Evolutionary conservation across 2,329 filamentous ascomycete species (phyloP).

Genomic region (Pleomassaria siparia): DNA sequence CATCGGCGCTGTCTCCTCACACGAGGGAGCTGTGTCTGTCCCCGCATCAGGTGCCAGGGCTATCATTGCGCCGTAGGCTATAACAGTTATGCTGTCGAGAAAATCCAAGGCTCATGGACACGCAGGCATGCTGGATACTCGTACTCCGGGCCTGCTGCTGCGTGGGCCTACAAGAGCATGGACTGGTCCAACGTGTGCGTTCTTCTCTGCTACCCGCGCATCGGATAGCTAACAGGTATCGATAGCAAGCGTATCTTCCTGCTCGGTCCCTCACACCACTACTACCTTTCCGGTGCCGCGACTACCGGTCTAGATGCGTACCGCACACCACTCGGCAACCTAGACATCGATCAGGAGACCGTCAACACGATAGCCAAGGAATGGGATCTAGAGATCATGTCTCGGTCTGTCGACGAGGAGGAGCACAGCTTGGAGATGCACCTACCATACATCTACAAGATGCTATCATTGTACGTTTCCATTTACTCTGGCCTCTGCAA

Average conservation of each 20-base stretch:
- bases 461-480: slow-evolving; percentile 54
- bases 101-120: slow-evolving; percentile 29
- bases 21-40: slow-evolving; percentile 47
- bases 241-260: slow-evolving; percentile 82
- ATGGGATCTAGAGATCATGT: slow-evolving; percentile 55
- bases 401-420: slow-evolving; percentile 65
- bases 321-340: slow-evolving; percentile 71
- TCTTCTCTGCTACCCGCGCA: not conserved
- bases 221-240: slow-evolving; percentile 1
- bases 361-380: slow-evolving; percentile 48
- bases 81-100: not conserved
- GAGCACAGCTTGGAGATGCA: slow-evolving; percentile 99
- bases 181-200: slow-evolving; percentile 74
- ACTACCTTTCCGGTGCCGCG: slow-evolving; percentile 75
- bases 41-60: slow-evolving; percentile 76
- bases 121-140: slow-evolving; percentile 86
- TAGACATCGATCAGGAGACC: slow-evolving; percentile 64
- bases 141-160: slow-evolving; percentile 89
- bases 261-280: slow-evolving; percentile 88
- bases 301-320: slow-evolving; percentile 72
- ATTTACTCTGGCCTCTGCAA: not conserved
- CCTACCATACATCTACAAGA: slow-evolving; percentile 87
- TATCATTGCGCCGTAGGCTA: slow-evolving; percentile 86
- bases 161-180: slow-evolving; percentile 89
- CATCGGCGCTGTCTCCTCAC: slow-evolving; percentile 51